Evolutionary conservation across 352 stramenopile species (phyloP).

Genomic region (Blastocystis sp.): DNA sequence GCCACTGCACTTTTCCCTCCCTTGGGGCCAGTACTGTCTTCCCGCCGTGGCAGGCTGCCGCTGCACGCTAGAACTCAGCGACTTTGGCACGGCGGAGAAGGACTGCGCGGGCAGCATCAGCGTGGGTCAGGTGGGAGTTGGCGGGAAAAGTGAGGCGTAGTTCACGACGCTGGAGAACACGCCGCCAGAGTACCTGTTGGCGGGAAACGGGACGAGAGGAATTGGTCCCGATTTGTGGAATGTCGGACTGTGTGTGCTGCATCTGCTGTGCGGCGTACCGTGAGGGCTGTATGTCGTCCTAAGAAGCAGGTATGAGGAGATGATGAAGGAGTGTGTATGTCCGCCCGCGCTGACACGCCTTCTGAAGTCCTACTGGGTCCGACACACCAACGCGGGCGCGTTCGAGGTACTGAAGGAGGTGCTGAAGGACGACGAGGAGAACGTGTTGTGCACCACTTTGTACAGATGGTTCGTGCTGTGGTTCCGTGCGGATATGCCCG

Average conservation of each 20-base stretch:
- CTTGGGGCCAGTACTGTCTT: constrained; percentile 4
- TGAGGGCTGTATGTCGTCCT: neutral
- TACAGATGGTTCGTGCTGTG: constrained; percentile 31
- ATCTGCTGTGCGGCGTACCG: constrained; percentile 19
- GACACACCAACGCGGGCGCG: neutral
- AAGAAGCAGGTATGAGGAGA: constrained; percentile 34
- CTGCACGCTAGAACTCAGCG: neutral
- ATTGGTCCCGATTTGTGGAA: neutral
- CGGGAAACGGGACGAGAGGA: neutral
- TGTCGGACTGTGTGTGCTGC: neutral
- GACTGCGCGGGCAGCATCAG: neutral
- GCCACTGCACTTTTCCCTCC: neutral
- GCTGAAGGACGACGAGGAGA: constrained; percentile 19
- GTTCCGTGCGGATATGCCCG: neutral
- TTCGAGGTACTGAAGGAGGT: constrained; percentile 5
- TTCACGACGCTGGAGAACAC: constrained; percentile 55
- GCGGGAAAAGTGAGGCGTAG: neutral
- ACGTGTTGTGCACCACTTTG: constrained; percentile 21
- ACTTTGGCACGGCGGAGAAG: constrained; percentile 44
- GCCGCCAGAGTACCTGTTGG: constrained; percentile 20
- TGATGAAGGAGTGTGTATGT: constrained; percentile 10
- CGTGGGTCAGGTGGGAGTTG: neutral
- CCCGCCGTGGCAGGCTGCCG: neutral
- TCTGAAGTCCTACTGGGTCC: neutral
- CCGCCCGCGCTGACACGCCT: neutral